Evolutionary conservation across 768 basidiomycete genomes (phyloP).

Genomic region (Cubamyces lactineus): DNA sequence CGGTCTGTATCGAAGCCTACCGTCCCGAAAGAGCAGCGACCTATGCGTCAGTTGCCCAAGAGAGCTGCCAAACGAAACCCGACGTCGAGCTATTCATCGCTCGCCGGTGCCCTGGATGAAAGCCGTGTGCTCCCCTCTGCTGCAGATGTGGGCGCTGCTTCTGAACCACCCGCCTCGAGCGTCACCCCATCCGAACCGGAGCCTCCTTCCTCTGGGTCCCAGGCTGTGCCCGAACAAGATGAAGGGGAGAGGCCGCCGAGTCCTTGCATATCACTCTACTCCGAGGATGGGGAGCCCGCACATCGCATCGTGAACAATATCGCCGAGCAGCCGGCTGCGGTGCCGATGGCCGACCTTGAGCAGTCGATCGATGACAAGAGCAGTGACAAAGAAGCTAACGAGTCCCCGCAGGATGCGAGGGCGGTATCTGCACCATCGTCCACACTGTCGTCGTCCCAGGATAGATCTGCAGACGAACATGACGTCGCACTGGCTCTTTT

Average conservation of each 20-base stretch:
- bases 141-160: neutral
- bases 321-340: too few relatives aligned
- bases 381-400: too few relatives aligned
- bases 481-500: too few relatives aligned
- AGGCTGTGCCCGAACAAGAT: neutral
- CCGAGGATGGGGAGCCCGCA: neutral
- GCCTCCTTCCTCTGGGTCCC: neutral
- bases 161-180: too few relatives aligned
- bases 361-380: too few relatives aligned
- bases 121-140: neutral
- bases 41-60: neutral
- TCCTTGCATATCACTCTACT: neutral
- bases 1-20: neutral
- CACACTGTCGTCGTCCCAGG: too few relatives aligned
- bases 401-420: too few relatives aligned
- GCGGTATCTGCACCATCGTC: too few relatives aligned
- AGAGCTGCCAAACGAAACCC: neutral
- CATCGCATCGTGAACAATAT: too few relatives aligned
- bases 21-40: neutral
- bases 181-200: too few relatives aligned
- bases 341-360: too few relatives aligned
- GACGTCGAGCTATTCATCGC: neutral
- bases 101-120: neutral
- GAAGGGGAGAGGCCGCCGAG: neutral
- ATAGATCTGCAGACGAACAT: too few relatives aligned